A percentile compares a stretch with the other conserved stretches of the same genome.
These are phyloP conservation scores for Lathyrus sativus DNA, from an alignment of 306 rosid genomes.

Conservation along the genomic window DNA sequence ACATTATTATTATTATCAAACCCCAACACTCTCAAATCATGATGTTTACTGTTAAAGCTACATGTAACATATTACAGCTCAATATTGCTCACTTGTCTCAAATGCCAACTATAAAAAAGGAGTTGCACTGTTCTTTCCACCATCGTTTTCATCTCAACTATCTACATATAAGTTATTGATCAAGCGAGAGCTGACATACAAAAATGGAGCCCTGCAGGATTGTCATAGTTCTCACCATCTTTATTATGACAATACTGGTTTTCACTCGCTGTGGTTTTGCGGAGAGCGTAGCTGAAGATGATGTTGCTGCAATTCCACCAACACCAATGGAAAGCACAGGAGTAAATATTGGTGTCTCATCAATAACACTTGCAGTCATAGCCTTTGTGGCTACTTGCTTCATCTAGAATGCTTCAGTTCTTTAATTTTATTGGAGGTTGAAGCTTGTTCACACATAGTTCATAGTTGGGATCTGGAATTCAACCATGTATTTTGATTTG, in stretches of 20 bases:
- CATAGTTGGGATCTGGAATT: slow-evolving; percentile 19
- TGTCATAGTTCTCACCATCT: slow-evolving; percentile 47
- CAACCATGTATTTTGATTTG: slow-evolving; percentile 6
- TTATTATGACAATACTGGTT: slow-evolving; percentile 48
- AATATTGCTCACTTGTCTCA: slow-evolving; percentile 35
- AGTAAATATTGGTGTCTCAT: slow-evolving; percentile 37
- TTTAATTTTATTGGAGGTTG: slow-evolving; percentile 24
- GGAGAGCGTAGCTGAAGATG: slow-evolving; percentile 45
- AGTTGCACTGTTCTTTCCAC: slow-evolving; percentile 10
- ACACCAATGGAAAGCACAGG: slow-evolving; percentile 68
- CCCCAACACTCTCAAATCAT: slow-evolving; percentile 53
- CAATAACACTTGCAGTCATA: slow-evolving; percentile 44
- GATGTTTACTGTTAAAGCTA: slow-evolving; percentile 44
- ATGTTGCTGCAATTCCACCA: slow-evolving; percentile 64
- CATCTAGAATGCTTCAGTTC: slow-evolving; percentile 38
- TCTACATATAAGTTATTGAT: slow-evolving; percentile 10
- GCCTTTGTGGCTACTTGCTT: slow-evolving; percentile 52
- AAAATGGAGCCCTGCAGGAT: slow-evolving; percentile 43
- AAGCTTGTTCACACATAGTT: slow-evolving; percentile 6
- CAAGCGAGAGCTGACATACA: slow-evolving; percentile 10
- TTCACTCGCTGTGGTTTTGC: slow-evolving; percentile 41
- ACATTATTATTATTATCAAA: not conserved
- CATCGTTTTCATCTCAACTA: slow-evolving; percentile 34
- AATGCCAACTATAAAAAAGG: slow-evolving; percentile 38
- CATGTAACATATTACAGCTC: slow-evolving; percentile 33